Evolutionary conservation across 2,329 filamentous ascomycete species (phyloP).

Genomic region (Teratosphaeria epicoccoides): DNA sequence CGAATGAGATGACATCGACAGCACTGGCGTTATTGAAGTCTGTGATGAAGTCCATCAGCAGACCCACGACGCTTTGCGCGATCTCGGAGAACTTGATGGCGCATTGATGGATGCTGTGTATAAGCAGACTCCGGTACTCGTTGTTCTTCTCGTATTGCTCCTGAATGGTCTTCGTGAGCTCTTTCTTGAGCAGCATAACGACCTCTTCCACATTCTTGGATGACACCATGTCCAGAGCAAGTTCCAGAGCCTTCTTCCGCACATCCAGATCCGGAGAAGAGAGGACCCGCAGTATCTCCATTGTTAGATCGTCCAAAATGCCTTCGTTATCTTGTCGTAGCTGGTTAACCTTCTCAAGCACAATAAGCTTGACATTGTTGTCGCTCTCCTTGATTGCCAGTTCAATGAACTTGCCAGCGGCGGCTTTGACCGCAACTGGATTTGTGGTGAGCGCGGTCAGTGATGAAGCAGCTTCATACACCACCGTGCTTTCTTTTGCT

Average conservation of each 20-base stretch:
- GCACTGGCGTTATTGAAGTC: slow-evolving; percentile 97
- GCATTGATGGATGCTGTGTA: slow-evolving; percentile 95
- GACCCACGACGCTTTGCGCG: slow-evolving; percentile 86
- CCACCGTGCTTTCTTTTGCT: slow-evolving; percentile 82
- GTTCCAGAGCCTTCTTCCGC: slow-evolving; percentile 75
- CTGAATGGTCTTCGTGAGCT: slow-evolving; percentile 92
- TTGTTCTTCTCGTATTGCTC: slow-evolving; percentile 98
- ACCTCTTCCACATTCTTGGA: slow-evolving; percentile 99
- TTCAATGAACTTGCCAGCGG: slow-evolving; percentile 91
- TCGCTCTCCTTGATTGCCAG: slow-evolving; percentile 94
- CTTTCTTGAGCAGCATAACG: slow-evolving; percentile 90
- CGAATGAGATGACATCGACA: slow-evolving; percentile 95
- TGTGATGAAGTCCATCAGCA: slow-evolving; percentile 97
- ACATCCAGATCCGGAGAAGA: slow-evolving; percentile 96
- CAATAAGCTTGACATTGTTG: slow-evolving; percentile 98
- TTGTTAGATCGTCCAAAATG: slow-evolving; percentile 82
- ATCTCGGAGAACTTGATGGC: slow-evolving; percentile 99
- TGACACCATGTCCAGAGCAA: slow-evolving; percentile 94
- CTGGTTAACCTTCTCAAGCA: slow-evolving; percentile 85
- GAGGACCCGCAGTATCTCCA: slow-evolving; percentile 92
- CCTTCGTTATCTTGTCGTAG: slow-evolving; percentile 80
- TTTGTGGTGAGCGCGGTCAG: slow-evolving; percentile 90
- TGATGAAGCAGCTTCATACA: slow-evolving; percentile 94
- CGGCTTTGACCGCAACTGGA: slow-evolving; percentile 93
- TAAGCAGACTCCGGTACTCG: slow-evolving; percentile 88